Base-by-base conservation (phyloP, 371 early-diverging fungal genomes). In the Mortierella sp. region DNA sequence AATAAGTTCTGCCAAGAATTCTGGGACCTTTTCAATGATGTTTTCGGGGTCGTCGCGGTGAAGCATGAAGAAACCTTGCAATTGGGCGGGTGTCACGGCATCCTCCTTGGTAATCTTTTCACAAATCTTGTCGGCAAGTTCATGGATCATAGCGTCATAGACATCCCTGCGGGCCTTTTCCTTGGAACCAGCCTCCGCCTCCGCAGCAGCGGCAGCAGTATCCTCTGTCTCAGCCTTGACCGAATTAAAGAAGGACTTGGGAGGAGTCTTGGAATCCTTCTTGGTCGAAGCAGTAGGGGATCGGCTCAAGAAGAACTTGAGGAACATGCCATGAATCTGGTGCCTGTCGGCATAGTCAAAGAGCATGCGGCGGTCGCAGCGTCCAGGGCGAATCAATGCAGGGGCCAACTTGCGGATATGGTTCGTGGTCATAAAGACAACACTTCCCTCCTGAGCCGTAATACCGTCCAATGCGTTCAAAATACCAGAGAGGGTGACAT, bases 351-450 rank as follows among this genome's bases (percentile, higher is more conserved):
- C 78, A 59, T 76, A 76, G 24, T 76, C 78, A 66, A 76, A 76
- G 46, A 72, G 69, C 62, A 94, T 82, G 73, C 91, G 90, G 28
- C 92, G 74, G 67, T 96, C 95, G 71, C 94, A 93, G 54, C 96
- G 89, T 28, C 96, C 96, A 49, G 95, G 93, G 23, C 96, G 86
- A 58, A 93, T 91, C 48, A 95, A 80, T 2, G 95, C 96, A 3
- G 94, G 93, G 79, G 94, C 95, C 38, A 96, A 83, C 34, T 84
- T 79, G 50, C 94, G 92, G 43, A 91, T 87, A 69, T 92, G 91
- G 82, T 96, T 95, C 3, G 93, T 92, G 4, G 96, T 95, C 95
- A 96, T 95, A 59, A 93, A 87, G 61, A 91, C 86, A 26, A 91
- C 82, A 30, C 85, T 84, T 10, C 92, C 91, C 52, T 93, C 91